Evolutionary conservation across 2,329 filamentous ascomycete species (phyloP), one percentile per base, ranked within the genome.

Genomic region (Bretziella fagacearum): DNA sequence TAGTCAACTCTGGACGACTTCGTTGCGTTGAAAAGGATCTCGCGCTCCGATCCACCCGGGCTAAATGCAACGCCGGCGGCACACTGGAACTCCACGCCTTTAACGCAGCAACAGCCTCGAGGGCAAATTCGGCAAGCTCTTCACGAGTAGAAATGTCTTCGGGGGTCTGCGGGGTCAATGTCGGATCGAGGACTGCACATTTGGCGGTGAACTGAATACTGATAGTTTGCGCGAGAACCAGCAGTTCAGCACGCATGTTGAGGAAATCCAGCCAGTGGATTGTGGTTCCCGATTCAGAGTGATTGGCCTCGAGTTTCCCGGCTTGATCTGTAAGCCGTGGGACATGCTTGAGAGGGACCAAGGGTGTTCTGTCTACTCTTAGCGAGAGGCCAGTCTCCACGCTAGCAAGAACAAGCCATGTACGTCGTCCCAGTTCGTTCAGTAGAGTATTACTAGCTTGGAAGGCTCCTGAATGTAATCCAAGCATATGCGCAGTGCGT

Each of bases 241-340:
- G 30, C 15, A 48, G 30, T 17, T 48, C 46, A 13, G 40, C 46
- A 25, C 46, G 46, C 27, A 43, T 44, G 15, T 48, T 48, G 13
- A 48, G 27, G 7, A 48, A 48, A 13, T 48, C 46, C 3, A 48
- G 40, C 46, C 46, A 48, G 29, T 48, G 46, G 11, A 43, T 29
- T 13, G 22, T 25, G 6, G 22, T 27, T 30, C 8, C 40, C 8
- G 25, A 30, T 18, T 20, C 15, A 22, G 7, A 8, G 32, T 43
- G 40, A 30, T 30, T 29, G 10, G 37, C 20, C 15, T 30, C 32
- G 11, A 29, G 33, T 3, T 23, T n/a, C 11, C 44, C 44, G 20
- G 46, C 39, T 6, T 32, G 15, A 29, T 48, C 46, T 2, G 29
- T 48, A 4, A 48, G 46, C 7, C 46, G 46, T 13, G 46, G 46